A percentile compares a stretch with the other conserved stretches of the same genome.
phyloP scores from a whole-genome alignment of 495 filamentous ascomycete species.

The Cercophora samala region DNA sequence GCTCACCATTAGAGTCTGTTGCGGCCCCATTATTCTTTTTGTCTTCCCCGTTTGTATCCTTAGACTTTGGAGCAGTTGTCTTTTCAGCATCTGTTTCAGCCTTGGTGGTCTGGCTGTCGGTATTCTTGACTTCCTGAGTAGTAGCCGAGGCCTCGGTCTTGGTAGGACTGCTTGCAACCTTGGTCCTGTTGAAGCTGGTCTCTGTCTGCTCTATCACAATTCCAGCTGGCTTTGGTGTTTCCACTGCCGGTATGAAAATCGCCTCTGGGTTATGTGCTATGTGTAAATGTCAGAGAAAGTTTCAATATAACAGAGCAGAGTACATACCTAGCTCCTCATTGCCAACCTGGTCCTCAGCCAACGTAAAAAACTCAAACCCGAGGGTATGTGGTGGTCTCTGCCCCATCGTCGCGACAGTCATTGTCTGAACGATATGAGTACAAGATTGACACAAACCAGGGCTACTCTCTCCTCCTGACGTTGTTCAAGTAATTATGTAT shows the following conservation, averaged over 20 bases:
- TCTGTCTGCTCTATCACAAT: neutral
- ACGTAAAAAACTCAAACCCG: neutral
- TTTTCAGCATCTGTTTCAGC: neutral
- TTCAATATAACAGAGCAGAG: neutral
- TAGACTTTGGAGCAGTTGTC: neutral
- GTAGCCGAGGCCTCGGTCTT: neutral
- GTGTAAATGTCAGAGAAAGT: neutral
- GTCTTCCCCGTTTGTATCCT: neutral
- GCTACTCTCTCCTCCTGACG: neutral
- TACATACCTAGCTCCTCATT: neutral
- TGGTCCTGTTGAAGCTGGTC: neutral
- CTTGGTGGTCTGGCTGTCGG: neutral
- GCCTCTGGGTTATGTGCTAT: neutral
- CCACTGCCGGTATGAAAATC: neutral
- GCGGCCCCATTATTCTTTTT: neutral
- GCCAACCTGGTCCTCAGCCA: neutral
- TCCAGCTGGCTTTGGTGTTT: neutral
- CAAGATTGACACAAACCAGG: neutral
- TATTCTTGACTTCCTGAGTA: neutral
- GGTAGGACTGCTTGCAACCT: neutral
- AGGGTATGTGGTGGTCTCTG: neutral
- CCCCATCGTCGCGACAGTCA: neutral
- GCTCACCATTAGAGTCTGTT: neutral
- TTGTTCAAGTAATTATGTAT: neutral
- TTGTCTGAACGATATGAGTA: neutral